Conservation (phyloP, 1,284 basidiomycete genomes). For the Cystobasidium sp. region DNA sequence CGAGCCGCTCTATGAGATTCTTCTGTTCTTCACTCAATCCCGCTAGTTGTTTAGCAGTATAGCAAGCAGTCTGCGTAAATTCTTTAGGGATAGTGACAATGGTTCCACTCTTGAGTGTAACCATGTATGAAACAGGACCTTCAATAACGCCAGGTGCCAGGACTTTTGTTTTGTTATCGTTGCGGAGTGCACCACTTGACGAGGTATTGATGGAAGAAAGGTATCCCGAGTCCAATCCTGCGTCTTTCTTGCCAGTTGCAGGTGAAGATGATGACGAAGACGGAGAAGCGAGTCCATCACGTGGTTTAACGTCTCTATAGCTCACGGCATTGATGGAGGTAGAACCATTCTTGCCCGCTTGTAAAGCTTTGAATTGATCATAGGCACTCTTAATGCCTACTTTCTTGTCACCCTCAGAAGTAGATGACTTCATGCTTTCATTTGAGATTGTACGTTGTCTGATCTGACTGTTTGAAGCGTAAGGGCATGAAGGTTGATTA, state of each 20-base stretch:
- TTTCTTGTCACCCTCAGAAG: not conserved
- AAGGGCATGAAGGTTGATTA: too few species aligned
- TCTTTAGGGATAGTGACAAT: too few species aligned
- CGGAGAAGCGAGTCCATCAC: not conserved
- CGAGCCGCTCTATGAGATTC: too few species aligned
- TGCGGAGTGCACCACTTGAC: slow-evolving; percentile 6
- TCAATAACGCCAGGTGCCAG: too few species aligned
- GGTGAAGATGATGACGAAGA: slow-evolving; percentile 17
- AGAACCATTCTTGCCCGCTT: too few species aligned
- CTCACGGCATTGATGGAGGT: not conserved
- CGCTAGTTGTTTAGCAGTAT: too few species aligned
- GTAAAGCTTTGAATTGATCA: not conserved
- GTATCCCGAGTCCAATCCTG: slow-evolving; percentile 16
- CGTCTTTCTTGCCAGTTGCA: not conserved
- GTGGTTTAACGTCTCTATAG: slow-evolving; percentile 6
- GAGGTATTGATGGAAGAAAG: slow-evolving; percentile 9
- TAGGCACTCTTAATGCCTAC: not conserved
- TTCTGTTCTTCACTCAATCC: too few species aligned
- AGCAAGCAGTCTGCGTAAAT: too few species aligned
- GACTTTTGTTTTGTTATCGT: too few species aligned
- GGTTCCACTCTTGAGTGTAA: too few species aligned
- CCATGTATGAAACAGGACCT: too few species aligned
- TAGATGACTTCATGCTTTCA: not conserved
- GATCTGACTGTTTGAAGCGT: too few species aligned
- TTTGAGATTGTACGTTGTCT: not conserved